Percentiles rank a stretch among this genome's conserved stretches.
Evolutionary conservation across 225 moss, liverwort and hornwort species (phyloP).

Genomic region (Pleurozium schreberi): DNA sequence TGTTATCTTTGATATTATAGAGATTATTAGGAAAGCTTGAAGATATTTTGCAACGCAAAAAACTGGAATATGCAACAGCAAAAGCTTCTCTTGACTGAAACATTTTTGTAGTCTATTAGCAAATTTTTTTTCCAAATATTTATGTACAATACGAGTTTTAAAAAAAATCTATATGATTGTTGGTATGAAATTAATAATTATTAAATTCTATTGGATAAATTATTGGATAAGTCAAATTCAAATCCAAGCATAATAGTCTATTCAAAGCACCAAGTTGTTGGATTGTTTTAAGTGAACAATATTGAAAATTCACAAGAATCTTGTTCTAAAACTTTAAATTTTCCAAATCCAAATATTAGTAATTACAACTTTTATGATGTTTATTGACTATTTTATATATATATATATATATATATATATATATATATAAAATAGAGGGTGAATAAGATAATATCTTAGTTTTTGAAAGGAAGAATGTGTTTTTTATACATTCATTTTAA

Average conservation of each 20-base stretch:
- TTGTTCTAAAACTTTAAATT: not conserved
- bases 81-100: not conserved
- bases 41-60: constrained; percentile 76
- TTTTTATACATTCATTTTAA: not conserved
- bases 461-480: not conserved
- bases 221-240: not conserved
- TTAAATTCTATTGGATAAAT: not conserved
- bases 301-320: too few relatives aligned
- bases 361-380: not conserved
- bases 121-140: not conserved
- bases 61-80: constrained; percentile 48
- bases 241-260: not conserved
- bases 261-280: not conserved
- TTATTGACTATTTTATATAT: not conserved
- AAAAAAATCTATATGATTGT: not conserved
- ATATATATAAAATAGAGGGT: too few relatives aligned
- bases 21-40: constrained; percentile 83
- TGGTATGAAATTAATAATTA: not conserved
- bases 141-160: not conserved
- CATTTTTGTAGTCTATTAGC: not conserved
- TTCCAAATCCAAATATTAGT: not conserved
- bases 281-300: not conserved
- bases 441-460: too few relatives aligned
- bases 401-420: too few relatives aligned
- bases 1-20: not conserved